Base-by-base conservation (phyloP, 176 grass and related monocot species). In the Hordeum marinum region DNA sequence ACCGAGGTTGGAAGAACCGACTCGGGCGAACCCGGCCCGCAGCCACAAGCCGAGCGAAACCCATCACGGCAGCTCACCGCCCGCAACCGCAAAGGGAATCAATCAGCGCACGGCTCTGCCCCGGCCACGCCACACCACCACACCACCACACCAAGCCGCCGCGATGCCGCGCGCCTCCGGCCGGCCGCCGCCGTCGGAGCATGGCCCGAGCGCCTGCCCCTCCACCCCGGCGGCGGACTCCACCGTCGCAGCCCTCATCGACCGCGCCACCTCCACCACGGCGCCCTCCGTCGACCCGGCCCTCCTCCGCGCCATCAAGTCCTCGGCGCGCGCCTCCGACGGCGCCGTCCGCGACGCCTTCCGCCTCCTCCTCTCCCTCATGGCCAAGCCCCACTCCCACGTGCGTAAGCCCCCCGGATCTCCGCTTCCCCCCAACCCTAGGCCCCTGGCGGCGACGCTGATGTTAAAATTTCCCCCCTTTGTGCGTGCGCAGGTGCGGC, bases 301-400 rank as follows among this genome's bases (percentile, higher is more conserved):
- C 7, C 91, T 92, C 83, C 93, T 98, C 88, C 89, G 80, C 74
- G 88, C 91, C 57, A 95, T 98, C 83, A 98, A 94, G 55, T 89
- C 83, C 20, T 68, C 96, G 34, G 86, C 92, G 58, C 96, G 89
- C 26, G 86, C 88, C 78, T 95, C 91, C 57, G 81, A 89, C 20
- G 80, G 27, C 35, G 91, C 94, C 85, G 78, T 87, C 80, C 86
- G 81, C 13, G 82, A 88, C 14, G 89, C 96, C 29, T 89, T 92
- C 54, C 67, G 68, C 57, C 62, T 54, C 78, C 93, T 98, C 83
- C 78, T 94, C 46, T 50, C 79, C 48, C 93, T 86, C 80, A 95
- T 98, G 91, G 90, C 89, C 66, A 95, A 91, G 80, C 89, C 93
- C 34, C 96, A 98, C 80, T 85, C 93, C 57, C 96, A 94, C 78